Percentiles rank a stretch among this genome's conserved stretches.
Conservation (phyloP, 2,329 filamentous ascomycete genomes). For the Ophiocordyceps camponoti-saundersi region DNA sequence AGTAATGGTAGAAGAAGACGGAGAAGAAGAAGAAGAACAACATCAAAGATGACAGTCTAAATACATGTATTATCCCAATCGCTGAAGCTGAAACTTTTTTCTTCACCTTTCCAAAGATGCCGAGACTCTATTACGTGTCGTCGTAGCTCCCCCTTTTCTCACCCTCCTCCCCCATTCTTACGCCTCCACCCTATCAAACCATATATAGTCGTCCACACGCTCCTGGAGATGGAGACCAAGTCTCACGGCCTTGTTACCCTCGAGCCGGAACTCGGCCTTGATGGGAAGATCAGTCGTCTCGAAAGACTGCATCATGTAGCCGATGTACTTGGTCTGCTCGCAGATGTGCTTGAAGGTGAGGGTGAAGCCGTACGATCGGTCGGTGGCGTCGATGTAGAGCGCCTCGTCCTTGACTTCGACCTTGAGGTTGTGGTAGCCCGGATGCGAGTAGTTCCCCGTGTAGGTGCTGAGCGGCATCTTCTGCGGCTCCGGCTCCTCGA, state of each 20-base stretch:
- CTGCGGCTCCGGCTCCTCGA: neutral
- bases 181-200: neutral
- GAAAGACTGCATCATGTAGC: neutral
- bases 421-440: conserved; percentile 9
- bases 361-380: conserved; percentile 11
- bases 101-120: neutral
- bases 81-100: too few species aligned
- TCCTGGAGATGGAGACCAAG: conserved; percentile 1
- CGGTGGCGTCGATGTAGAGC: conserved; percentile 10
- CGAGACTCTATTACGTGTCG: neutral
- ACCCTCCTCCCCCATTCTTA: neutral
- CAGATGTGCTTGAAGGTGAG: conserved; percentile 6
- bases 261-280: conserved; percentile 2
- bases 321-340: conserved; percentile 5
- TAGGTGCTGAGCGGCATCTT: conserved; percentile 4
- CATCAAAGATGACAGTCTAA: too few species aligned
- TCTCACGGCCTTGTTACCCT: neutral
- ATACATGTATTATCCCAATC: too few species aligned
- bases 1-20: too few species aligned
- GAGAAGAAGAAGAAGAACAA: too few species aligned
- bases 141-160: neutral
- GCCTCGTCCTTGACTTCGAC: conserved; percentile 6
- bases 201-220: conserved; percentile 1
- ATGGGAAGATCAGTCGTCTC: conserved; percentile 1
- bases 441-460: conserved; percentile 8